Percentiles rank a stretch among this genome's conserved stretches.
Evolutionary conservation across 2,329 filamentous ascomycete genomes (phyloP).

Genomic region (Zymoseptoria crescenta): DNA sequence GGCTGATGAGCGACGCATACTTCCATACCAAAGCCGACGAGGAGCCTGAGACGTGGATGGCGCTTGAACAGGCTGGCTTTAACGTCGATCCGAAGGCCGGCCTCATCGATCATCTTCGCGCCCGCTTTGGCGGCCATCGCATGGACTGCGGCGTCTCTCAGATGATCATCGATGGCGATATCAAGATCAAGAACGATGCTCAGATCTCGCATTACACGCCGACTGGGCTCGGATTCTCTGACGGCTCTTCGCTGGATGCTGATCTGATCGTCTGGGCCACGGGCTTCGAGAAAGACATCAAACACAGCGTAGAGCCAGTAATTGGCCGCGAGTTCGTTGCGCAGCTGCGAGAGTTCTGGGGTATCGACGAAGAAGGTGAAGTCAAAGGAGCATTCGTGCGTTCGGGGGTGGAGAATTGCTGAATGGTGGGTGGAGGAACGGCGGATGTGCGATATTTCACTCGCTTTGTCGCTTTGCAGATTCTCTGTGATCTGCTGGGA

Average conservation of each 20-base stretch:
- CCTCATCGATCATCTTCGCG: constrained; percentile 33
- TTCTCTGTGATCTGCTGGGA: constrained; percentile 25
- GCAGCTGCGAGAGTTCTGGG: constrained; percentile 38
- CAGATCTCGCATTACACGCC: constrained; percentile 30
- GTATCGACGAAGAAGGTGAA: constrained; percentile 42
- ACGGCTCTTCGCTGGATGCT: constrained; percentile 37
- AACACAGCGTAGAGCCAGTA: constrained; percentile 31
- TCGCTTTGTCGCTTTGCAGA: constrained; percentile 40
- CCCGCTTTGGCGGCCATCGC: constrained; percentile 42
- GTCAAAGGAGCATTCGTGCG: constrained; percentile 37
- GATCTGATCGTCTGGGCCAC: constrained; percentile 43
- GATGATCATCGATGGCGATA: constrained; percentile 38
- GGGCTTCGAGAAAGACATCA: constrained; percentile 39
- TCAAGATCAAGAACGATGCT: constrained; percentile 37
- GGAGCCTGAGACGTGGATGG: constrained; percentile 34
- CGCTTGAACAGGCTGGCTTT: constrained; percentile 38
- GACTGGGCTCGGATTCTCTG: constrained; percentile 37
- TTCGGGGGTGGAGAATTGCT: constrained; percentile 13
- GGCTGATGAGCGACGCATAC: constrained; percentile 27
- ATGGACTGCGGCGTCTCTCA: constrained; percentile 40
- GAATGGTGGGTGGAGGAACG: constrained; percentile 34
- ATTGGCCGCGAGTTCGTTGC: constrained; percentile 37
- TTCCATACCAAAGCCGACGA: constrained; percentile 24
- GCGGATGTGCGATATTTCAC: constrained; percentile 42
- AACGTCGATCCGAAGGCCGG: constrained; percentile 33